Evolutionary conservation across 371 early-diverging fungal genomes (phyloP), one percentile per base, ranked within the genome.

Genomic region (Syncephalastrum contaminatum): DNA sequence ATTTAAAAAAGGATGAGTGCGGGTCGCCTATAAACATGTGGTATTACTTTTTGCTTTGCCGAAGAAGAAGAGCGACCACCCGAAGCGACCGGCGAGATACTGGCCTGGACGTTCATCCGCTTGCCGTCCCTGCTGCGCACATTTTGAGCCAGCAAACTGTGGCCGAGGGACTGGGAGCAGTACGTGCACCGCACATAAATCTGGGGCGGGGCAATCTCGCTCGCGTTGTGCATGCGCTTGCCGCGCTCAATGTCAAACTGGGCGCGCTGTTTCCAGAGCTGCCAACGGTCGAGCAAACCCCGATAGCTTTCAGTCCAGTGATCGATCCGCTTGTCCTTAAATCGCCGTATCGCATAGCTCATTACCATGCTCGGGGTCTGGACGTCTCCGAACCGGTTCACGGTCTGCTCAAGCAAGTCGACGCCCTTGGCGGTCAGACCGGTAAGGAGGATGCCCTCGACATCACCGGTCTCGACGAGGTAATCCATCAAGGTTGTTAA

Each of bases 131-230:
- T 69, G 20, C 72, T 80, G 25, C 80, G 68, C 7, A 81, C 80
- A 63, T 73, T 75, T 56, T 73, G 86, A 24, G 80, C 76, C 30
- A 81, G 56, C 14, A 85, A 59, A 60, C 75, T 83, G 53, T 88
- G 87, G 2, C 86, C 85, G 53, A 92, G 73, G n/a, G 84, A 80
- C 66, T 89, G 88, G 48, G 86, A 84, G 66, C 97, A 97, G 64
- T 84, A 93, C 63, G 88, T 90, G 69, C 97, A 97, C 40, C 94
- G 87, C 25, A 95, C 87, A 59, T 92, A 89, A 4, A 94, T 86
- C 59, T 93, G 94, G 8, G 90, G 88, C 14, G 92, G 81, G 0
- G 86, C 80, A 47, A 87, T 78, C 24, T 84, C 83, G 25, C 82
- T 76, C 4, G 80, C 67, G 6, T 77, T 66, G 49, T 64, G 75